These are phyloP conservation scores for Rheum nobile DNA, from an alignment of 148 eudicot species.

Conservation along the genomic window DNA sequence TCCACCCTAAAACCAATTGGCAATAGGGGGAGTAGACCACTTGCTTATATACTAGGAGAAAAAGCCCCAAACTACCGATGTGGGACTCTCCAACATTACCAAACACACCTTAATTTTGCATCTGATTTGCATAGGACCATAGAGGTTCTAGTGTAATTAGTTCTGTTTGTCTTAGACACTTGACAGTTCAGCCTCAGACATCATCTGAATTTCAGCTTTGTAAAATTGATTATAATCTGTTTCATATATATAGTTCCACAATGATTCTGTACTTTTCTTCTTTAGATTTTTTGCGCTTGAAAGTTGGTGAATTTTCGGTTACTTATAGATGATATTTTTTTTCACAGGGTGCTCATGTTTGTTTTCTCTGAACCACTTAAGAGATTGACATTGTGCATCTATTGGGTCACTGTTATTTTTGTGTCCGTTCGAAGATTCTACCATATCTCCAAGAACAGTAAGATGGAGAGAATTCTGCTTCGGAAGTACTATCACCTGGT, in stretches of 20 bases:
- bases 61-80: too few species aligned
- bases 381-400: constrained; percentile 73
- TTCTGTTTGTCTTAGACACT: neutral
- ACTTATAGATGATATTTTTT: constrained; percentile 1
- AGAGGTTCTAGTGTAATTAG: neutral
- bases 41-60: too few species aligned
- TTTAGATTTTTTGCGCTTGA: neutral
- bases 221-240: neutral
- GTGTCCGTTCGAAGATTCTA: constrained; percentile 62
- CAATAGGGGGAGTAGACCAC: too few species aligned
- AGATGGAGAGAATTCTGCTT: constrained; percentile 82
- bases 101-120: neutral
- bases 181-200: neutral
- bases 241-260: neutral
- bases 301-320: neutral
- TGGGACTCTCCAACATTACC: too few species aligned
- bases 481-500: constrained; percentile 92
- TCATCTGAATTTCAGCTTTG: neutral
- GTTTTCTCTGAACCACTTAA: constrained; percentile 79
- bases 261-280: neutral
- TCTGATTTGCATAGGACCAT: neutral
- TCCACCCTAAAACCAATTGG: too few species aligned
- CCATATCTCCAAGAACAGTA: constrained; percentile 72
- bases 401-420: constrained; percentile 65
- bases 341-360: constrained; percentile 67